Base-by-base conservation (phyloP, 768 basidiomycete genomes). In the Boletellus ananiceps region DNA sequence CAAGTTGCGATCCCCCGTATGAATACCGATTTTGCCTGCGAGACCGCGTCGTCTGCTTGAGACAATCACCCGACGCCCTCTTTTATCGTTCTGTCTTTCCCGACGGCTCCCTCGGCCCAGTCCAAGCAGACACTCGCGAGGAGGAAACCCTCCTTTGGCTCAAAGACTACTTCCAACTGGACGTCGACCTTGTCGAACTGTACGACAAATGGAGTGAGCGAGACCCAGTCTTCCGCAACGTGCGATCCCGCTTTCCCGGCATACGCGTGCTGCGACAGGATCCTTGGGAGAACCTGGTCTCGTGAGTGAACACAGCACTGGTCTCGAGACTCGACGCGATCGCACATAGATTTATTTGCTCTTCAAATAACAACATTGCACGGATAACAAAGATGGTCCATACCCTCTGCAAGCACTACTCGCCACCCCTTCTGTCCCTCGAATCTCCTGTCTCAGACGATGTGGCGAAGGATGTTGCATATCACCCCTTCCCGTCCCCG, bases 311-410 rank as follows among this genome's bases (percentile, higher is more conserved):
- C 32, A 52, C 35, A 40, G 36, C 12, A 39, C 43, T 42, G 1
- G 29, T 50, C 45, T 47, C 35, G 44, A 23, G 15, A 18, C 18
- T 52, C 50, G 33, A 65, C 47, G 32, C 44, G 47, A 52, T 40
- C 25, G 27, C 54, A 29, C 19, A 15, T 46, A 95, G 94, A 8
- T 99, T 98, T 71, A 96, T 99, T 56, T 98, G 95, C 64, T 96
- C 93, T 2, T 90, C 92, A 2, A 97, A 97, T 62, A 98, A 98
- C 66, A 93, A 98, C 59, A 98, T 99, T 44, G 70, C 82, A 5
- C 88, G 96, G 6, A 99, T 99, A 59, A 88, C 91, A 14, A 88
- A 87, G 49, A 93, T 98, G 87, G 83, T 98, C 25, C 86, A 90
- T 52, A 77, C 80, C 16, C 79, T 98, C 13, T 91, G 89, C 65